These are phyloP conservation scores for Apiospora marii DNA, from an alignment of 2,329 filamentous ascomycete genomes.

Conservation along the genomic window DNA sequence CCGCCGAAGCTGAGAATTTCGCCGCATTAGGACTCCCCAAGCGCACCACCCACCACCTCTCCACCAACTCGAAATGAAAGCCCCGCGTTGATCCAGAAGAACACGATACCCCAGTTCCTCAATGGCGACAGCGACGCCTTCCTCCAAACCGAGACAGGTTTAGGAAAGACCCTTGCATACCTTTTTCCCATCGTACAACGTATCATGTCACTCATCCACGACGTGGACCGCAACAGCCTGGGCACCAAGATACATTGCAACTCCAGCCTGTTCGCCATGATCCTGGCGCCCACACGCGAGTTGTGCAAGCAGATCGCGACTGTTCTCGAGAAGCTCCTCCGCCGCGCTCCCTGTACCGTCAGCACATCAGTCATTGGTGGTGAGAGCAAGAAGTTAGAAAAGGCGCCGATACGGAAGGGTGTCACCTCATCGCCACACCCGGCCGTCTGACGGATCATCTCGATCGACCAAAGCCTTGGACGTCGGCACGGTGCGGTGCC, in stretches of 20 bases:
- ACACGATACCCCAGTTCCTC: conserved; percentile 81
- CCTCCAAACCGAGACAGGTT: conserved; percentile 95
- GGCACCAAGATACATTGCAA: conserved; percentile 73
- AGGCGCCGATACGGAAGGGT: conserved; percentile 91
- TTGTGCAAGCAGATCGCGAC: conserved; percentile 91
- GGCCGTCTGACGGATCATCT: conserved; percentile 91
- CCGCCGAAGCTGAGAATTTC: conserved; percentile 85
- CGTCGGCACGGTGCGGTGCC: conserved; percentile 88
- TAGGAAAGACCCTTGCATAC: conserved; percentile 95
- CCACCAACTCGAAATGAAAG: conserved; percentile 84
- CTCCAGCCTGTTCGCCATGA: conserved; percentile 90
- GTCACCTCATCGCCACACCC: conserved; percentile 91
- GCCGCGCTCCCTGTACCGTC: conserved; percentile 92
- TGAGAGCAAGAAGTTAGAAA: conserved; percentile 81
- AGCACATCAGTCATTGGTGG: conserved; percentile 81
- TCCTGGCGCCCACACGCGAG: conserved; percentile 94
- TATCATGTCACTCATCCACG: conserved; percentile 77
- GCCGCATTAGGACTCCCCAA: conserved; percentile 84
- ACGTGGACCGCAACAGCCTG: conserved; percentile 53
- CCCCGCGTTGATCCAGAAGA: conserved; percentile 92
- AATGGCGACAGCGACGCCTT: conserved; percentile 89
- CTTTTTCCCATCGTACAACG: conserved; percentile 90
- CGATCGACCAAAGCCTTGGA: conserved; percentile 91
- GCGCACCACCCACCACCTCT: conserved; percentile 80
- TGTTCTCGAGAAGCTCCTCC: conserved; percentile 83